A percentile compares a stretch with the other conserved stretches of the same genome.
Conservation (phyloP, 148 eudicot species). For the Rhododendron vialii region DNA sequence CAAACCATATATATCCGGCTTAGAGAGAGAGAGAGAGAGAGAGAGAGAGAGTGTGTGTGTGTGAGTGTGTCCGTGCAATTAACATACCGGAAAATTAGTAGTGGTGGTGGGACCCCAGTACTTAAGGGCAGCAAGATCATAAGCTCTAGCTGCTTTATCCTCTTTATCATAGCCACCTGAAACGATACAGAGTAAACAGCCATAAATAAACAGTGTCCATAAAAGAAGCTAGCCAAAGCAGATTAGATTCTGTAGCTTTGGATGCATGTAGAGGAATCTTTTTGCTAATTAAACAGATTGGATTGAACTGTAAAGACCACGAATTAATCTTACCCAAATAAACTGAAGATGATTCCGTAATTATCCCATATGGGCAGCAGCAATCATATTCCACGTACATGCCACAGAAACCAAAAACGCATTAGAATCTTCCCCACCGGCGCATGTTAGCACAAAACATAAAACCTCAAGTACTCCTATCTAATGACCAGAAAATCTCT, state of each 20-base stretch:
- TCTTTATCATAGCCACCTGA: slow-evolving; percentile 87
- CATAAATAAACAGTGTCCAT: neutral
- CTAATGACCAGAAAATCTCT: neutral
- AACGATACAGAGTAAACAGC: neutral
- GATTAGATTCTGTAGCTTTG: neutral
- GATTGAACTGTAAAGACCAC: neutral
- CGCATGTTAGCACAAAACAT: slow-evolving; percentile 12
- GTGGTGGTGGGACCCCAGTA: slow-evolving; percentile 90
- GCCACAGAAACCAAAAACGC: slow-evolving; percentile 16
- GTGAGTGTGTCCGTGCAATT: neutral
- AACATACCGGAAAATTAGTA: slow-evolving; percentile 65
- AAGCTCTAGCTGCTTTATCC: slow-evolving; percentile 83
- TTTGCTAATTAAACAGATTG: neutral
- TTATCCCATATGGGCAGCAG: slow-evolving; percentile 18
- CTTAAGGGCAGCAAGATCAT: slow-evolving; percentile 84
- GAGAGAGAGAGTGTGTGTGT: too few species aligned
- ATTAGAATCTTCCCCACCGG: slow-evolving; percentile 13
- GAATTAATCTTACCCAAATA: slow-evolving; percentile 40
- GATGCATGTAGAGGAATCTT: neutral
- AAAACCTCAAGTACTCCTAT: neutral
- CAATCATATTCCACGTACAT: slow-evolving; percentile 21
- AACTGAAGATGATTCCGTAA: slow-evolving; percentile 28
- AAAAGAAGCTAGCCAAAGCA: neutral
- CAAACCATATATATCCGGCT: neutral
- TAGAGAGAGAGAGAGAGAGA: neutral